phyloP scores from a whole-genome alignment of 331 rosid species.

The Rosa hybrid region DNA sequence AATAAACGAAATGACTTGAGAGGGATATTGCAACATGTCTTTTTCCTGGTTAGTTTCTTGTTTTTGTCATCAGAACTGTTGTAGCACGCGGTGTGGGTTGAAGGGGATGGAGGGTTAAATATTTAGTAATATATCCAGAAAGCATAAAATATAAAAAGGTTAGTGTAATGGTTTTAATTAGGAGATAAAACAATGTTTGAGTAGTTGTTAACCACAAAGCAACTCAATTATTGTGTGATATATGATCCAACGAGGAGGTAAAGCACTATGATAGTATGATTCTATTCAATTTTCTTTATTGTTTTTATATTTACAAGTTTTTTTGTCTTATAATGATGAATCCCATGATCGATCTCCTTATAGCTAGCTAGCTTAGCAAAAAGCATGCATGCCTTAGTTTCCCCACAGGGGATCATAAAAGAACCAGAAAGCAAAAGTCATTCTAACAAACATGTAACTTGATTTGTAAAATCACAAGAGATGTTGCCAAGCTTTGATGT shows the following conservation, averaged over 20 bases:
- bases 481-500: background rate
- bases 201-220: background rate
- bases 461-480: background rate
- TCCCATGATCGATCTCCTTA: background rate
- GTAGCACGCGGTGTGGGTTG: background rate
- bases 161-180: background rate
- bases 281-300: background rate
- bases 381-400: constrained; percentile 8
- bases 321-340: background rate
- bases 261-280: too few species aligned
- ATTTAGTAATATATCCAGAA: background rate
- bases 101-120: background rate
- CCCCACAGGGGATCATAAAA: constrained; percentile 2
- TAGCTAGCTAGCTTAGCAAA: background rate
- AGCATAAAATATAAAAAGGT: background rate
- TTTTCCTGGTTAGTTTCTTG: background rate
- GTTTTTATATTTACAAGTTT: background rate
- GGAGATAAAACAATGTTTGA: background rate
- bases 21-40: constrained; percentile 12
- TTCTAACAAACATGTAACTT: background rate
- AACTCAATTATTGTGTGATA: background rate
- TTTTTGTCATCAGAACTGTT: constrained; percentile 9
- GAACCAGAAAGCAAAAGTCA: constrained; percentile 4
- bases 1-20: constrained; percentile 8
- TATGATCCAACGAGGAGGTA: too few species aligned